Base-by-base conservation (phyloP, 108 stramenopile genomes). In the Conticribra weissflogii region DNA sequence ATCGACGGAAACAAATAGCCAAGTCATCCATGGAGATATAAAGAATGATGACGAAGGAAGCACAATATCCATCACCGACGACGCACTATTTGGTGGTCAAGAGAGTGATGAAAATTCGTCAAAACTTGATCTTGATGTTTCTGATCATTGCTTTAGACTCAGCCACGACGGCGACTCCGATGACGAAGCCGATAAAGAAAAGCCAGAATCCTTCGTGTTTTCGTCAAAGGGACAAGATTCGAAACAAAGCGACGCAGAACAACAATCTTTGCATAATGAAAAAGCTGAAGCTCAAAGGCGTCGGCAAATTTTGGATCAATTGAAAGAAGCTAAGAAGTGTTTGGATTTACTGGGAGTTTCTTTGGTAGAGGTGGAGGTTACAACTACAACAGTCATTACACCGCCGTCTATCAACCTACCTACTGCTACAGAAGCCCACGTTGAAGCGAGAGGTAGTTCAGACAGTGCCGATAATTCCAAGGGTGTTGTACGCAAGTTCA, bases 331-430 rank as follows among this genome's bases (percentile, higher is more conserved):
- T 0, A 58, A 74, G 31, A 24, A 68, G 21, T 59, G 18, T 45
- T 58, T 89, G 59, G 72, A 86, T 25, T 21, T 45, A 18, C 34
- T 86, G 16, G 88, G 84, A 0, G 76, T 86, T 19, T 71, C 74
- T 19, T 56, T 89, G 16, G 84, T 85, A 16, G 80, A 78, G 27
- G 65, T 74, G 0, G 76, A 84, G 52, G 59, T 70, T 25, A 59
- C 28, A 50, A 54, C 63, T 15, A 30, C 59, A 21, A 27, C 28
- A 21, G 3, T 18, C 65, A 14, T 3, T 18, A 5, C 52, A 53
- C 3, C 36, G 12, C 12, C 8, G 8, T 41, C 36, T 12, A 41
- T 41, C 12, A 41, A 12, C 36, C n/a, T n/a, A n/a, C n/a, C n/a
- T n/a, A n/a, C n/a, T n/a, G n/a, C n/a, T n/a, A n/a, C n/a, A 41